Evolutionary conservation across 805 yeast species (phyloP).

Genomic region (Wickerhamomyces alni): DNA sequence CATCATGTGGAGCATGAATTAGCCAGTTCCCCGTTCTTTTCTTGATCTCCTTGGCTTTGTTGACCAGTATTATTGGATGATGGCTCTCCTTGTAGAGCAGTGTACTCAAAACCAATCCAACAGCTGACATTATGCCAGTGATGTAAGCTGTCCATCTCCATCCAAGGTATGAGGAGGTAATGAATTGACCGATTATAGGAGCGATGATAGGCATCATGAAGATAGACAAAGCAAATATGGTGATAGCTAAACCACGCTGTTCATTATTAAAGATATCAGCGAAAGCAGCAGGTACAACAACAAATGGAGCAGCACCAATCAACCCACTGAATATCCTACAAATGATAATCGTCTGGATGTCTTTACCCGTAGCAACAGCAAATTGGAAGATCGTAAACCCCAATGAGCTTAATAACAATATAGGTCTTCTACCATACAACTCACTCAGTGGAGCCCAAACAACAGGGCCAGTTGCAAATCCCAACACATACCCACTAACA

Average conservation of each 20-base stretch:
- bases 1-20: slow-evolving; percentile 72
- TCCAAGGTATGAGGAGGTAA: slow-evolving; percentile 52
- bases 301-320: slow-evolving; percentile 80
- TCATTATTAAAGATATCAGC: slow-evolving; percentile 70
- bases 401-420: slow-evolving; percentile 50
- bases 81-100: slow-evolving; percentile 64
- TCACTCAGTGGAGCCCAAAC: slow-evolving; percentile 90
- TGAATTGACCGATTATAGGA: slow-evolving; percentile 73
- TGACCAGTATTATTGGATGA: slow-evolving; percentile 57
- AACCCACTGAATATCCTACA: slow-evolving; percentile 78
- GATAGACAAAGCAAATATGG: slow-evolving; percentile 65
- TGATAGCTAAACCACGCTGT: slow-evolving; percentile 70
- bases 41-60: slow-evolving; percentile 59
- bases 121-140: slow-evolving; percentile 53
- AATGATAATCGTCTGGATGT: slow-evolving; percentile 69
- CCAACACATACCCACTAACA: slow-evolving; percentile 78
- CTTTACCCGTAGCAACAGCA: slow-evolving; percentile 74
- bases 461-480: slow-evolving; percentile 91
- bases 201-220: slow-evolving; percentile 78
- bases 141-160: slow-evolving; percentile 84
- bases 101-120: slow-evolving; percentile 32
- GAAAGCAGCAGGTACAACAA: slow-evolving; percentile 81
- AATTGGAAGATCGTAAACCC: slow-evolving; percentile 56
- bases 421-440: slow-evolving; percentile 61
- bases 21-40: slow-evolving; percentile 77